A percentile compares a stretch with the other conserved stretches of the same genome.
phyloP scores from a whole-genome alignment of 441 rosid genomes.

The Pelargonium australe region DNA sequence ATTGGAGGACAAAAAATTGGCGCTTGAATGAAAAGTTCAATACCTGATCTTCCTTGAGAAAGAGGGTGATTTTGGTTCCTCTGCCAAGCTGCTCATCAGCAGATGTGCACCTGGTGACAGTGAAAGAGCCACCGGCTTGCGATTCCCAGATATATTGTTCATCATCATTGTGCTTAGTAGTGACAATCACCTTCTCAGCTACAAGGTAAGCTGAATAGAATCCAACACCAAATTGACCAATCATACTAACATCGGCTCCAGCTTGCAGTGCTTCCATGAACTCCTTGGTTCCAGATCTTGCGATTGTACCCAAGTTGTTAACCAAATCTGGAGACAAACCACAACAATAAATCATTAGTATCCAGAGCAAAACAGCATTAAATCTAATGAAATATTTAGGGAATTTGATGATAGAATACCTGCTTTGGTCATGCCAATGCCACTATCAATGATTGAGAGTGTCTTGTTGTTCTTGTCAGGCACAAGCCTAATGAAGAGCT shows the following conservation, averaged over 20 bases:
- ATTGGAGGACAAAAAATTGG: too few species aligned
- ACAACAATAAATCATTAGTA: too few species aligned
- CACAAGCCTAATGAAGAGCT: conserved; percentile 61
- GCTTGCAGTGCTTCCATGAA: conserved; percentile 94
- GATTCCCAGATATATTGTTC: conserved; percentile 38
- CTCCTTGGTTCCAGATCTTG: conserved; percentile 97
- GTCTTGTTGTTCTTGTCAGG: conserved; percentile 67
- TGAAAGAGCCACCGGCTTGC: conserved; percentile 51
- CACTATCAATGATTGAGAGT: conserved; percentile 62
- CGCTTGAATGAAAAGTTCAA: conserved; percentile 13
- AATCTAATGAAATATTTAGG: too few species aligned
- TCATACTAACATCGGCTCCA: conserved; percentile 96
- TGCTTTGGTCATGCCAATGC: conserved; percentile 62
- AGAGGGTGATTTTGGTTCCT: conserved; percentile 79
- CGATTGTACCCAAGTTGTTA: conserved; percentile 89
- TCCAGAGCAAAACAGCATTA: not conserved
- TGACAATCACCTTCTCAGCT: conserved; percentile 71
- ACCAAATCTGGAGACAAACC: conserved; percentile 50
- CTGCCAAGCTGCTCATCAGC: conserved; percentile 72
- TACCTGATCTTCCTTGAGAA: conserved; percentile 65
- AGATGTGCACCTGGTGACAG: conserved; percentile 60
- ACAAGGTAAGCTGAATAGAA: conserved; percentile 67
- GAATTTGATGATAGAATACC: not conserved
- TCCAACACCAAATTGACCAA: conserved; percentile 53
- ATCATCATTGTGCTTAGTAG: conserved; percentile 74